Evolutionary conservation across 2,329 filamentous ascomycete species (phyloP).

Genomic region (Monosporascus ibericus): DNA sequence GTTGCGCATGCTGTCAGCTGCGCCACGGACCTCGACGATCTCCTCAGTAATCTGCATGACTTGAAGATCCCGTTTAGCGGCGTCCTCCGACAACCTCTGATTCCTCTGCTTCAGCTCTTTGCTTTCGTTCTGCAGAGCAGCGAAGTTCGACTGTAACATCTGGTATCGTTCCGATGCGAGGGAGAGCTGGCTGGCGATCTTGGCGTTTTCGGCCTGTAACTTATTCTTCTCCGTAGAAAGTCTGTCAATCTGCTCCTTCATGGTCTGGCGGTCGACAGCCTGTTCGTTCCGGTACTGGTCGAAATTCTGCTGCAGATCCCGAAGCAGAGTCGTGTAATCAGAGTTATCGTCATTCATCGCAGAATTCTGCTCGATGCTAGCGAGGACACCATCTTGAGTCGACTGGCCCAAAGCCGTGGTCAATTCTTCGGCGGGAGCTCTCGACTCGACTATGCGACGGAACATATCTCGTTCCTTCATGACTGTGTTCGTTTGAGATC

Average conservation of each 20-base stretch:
- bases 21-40: slow-evolving; percentile 74
- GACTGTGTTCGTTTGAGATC: slow-evolving; percentile 83
- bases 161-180: slow-evolving; percentile 80
- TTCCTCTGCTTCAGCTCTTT: slow-evolving; percentile 78
- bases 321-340: slow-evolving; percentile 70
- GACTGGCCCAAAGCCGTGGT: slow-evolving; percentile 68
- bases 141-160: slow-evolving; percentile 84
- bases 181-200: slow-evolving; percentile 71
- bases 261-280: slow-evolving; percentile 68
- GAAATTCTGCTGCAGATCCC: slow-evolving; percentile 84
- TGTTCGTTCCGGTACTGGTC: slow-evolving; percentile 86
- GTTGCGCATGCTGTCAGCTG: slow-evolving; percentile 80
- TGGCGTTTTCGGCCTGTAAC: slow-evolving; percentile 76
- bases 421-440: slow-evolving; percentile 54
- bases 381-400: slow-evolving; percentile 53
- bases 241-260: slow-evolving; percentile 79
- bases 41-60: slow-evolving; percentile 93
- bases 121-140: slow-evolving; percentile 78
- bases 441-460: slow-evolving; percentile 82
- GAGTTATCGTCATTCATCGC: slow-evolving; percentile 48
- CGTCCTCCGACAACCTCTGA: slow-evolving; percentile 69
- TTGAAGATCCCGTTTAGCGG: slow-evolving; percentile 82
- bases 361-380: slow-evolving; percentile 53
- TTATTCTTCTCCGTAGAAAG: slow-evolving; percentile 76
- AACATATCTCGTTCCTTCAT: slow-evolving; percentile 97